Evolutionary conservation across 2,329 filamentous ascomycete genomes (phyloP).

Genomic region (Zymoseptoria ardabiliae): DNA sequence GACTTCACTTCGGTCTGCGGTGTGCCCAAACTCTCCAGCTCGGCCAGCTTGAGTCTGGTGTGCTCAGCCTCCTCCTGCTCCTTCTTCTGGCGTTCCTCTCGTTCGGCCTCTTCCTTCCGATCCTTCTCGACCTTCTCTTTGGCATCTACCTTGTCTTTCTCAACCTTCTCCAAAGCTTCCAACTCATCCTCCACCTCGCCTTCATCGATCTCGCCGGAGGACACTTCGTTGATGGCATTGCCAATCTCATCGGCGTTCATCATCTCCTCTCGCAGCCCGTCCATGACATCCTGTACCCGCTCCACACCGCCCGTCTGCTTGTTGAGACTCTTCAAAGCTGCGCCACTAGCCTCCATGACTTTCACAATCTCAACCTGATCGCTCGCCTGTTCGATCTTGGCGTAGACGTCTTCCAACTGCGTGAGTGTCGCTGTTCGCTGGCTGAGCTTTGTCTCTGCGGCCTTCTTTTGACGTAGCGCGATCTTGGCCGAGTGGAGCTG

Average conservation of each 20-base stretch:
- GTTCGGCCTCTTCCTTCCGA: slow-evolving; percentile 31
- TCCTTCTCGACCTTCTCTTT: slow-evolving; percentile 66
- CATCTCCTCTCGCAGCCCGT: slow-evolving; percentile 70
- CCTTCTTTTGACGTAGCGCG: slow-evolving; percentile 73
- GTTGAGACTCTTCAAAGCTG: slow-evolving; percentile 66
- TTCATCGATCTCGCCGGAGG: slow-evolving; percentile 57
- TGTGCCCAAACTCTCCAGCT: slow-evolving; percentile 16
- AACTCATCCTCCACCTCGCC: slow-evolving; percentile 82
- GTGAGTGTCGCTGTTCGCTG: slow-evolving; percentile 64
- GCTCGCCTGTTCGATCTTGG: slow-evolving; percentile 76
- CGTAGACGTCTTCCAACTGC: slow-evolving; percentile 76
- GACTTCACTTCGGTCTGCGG: not conserved
- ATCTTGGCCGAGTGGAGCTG: slow-evolving; percentile 70
- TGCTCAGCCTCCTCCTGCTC: slow-evolving; percentile 45
- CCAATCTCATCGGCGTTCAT: slow-evolving; percentile 74
- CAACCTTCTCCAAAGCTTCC: slow-evolving; percentile 57
- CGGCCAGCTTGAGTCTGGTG: slow-evolving; percentile 31
- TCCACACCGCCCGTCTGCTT: slow-evolving; percentile 69
- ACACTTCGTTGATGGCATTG: slow-evolving; percentile 61
- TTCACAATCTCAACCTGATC: slow-evolving; percentile 77
- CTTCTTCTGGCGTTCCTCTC: slow-evolving; percentile 38
- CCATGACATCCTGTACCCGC: slow-evolving; percentile 67
- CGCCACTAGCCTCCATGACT: slow-evolving; percentile 71
- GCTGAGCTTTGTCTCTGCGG: slow-evolving; percentile 65
- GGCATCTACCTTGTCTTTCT: slow-evolving; percentile 48